phyloP scores from a whole-genome alignment of 768 basidiomycete genomes.

The Phanerochaete carnosa region DNA sequence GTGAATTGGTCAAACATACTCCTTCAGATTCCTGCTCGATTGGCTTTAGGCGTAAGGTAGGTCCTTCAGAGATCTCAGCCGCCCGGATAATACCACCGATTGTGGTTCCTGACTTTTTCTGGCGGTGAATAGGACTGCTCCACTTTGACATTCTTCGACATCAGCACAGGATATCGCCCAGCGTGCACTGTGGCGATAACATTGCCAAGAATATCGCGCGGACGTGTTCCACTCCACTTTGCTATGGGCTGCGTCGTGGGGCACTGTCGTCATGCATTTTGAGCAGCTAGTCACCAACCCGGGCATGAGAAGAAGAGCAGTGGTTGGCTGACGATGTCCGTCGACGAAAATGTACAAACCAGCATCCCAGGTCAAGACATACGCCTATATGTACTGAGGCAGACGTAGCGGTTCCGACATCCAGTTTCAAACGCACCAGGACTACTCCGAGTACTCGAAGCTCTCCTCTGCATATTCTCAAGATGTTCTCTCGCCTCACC shows the following conservation, averaged over 20 bases:
- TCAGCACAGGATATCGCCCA: too few species aligned
- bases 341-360: background rate
- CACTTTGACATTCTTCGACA: conserved; percentile 7
- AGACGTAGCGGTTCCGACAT: background rate
- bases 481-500: conserved; percentile 14
- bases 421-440: background rate
- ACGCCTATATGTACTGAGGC: background rate
- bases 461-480: background rate
- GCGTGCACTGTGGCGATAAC: too few species aligned
- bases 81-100: background rate
- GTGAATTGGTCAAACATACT: too few species aligned
- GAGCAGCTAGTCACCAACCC: background rate
- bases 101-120: too few species aligned
- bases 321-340: background rate
- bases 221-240: too few species aligned
- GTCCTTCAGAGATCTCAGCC: background rate
- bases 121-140: background rate
- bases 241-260: too few species aligned
- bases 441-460: background rate
- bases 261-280: background rate
- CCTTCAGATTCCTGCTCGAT: too few species aligned
- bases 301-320: background rate
- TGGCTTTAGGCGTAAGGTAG: too few species aligned
- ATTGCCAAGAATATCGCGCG: too few species aligned
- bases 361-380: background rate